Conservation (phyloP, 2,329 filamentous ascomycete species). For the Akanthomyces dipterigenus region DNA sequence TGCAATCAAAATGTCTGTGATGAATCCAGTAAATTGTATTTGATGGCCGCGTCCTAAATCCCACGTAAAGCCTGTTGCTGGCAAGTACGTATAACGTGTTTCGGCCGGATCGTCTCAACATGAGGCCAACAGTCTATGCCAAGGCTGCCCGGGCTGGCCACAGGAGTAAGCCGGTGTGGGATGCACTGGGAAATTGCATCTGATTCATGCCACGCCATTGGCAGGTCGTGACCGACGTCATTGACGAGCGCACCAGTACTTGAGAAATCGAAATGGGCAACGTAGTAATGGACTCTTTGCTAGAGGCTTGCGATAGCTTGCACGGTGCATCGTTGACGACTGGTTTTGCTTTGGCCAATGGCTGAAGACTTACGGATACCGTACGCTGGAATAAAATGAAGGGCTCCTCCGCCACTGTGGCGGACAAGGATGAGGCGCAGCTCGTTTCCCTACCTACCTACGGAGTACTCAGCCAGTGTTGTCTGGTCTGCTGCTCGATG, state of each 20-base stretch:
- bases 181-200: conserved; percentile 2
- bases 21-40: background rate
- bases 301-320: background rate
- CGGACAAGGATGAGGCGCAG: too few species aligned
- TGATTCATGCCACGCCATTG: background rate
- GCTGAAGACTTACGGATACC: background rate
- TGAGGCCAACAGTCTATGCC: background rate
- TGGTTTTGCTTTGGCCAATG: background rate
- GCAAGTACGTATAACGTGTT: background rate
- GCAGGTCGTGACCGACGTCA: background rate
- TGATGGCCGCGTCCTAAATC: background rate
- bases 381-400: background rate
- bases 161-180: background rate
- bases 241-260: background rate
- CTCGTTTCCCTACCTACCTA: too few species aligned
- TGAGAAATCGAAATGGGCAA: background rate
- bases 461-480: too few species aligned
- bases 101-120: background rate
- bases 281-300: too few species aligned
- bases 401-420: too few species aligned
- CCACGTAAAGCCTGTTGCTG: too few species aligned
- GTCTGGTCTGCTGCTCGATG: too few species aligned
- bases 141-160: background rate
- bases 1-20: background rate
- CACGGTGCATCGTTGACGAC: background rate